These are phyloP conservation scores for Cyclotella cryptica DNA, from an alignment of 108 stramenopile genomes.

Conservation along the genomic window DNA sequence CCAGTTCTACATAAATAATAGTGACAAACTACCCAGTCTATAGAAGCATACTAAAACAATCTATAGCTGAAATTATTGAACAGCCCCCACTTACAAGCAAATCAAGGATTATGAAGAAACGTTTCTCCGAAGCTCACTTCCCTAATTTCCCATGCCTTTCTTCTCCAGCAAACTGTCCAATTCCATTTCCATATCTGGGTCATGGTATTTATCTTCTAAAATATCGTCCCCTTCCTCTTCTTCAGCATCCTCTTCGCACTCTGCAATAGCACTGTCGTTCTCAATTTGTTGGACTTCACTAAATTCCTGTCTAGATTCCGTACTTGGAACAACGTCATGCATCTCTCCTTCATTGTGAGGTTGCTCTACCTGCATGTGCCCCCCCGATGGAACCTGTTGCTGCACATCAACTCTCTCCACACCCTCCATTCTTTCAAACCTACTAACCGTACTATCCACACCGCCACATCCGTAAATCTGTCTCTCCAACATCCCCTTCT, in stretches of 20 bases:
- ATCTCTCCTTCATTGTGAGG: neutral
- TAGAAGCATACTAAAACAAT: no score
- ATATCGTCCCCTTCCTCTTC: constrained; percentile 30
- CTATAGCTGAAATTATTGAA: no score
- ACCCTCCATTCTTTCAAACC: constrained; percentile 11
- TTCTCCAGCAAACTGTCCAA: constrained; percentile 37
- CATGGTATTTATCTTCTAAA: constrained; percentile 35
- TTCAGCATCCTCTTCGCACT: constrained; percentile 26
- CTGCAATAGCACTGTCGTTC: neutral
- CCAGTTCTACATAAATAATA: neutral
- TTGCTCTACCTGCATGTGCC: neutral
- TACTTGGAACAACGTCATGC: neutral
- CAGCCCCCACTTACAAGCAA: no score
- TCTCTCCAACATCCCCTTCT: constrained; percentile 50
- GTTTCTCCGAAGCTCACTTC: no score
- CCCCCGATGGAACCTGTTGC: neutral
- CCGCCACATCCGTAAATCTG: constrained; percentile 15
- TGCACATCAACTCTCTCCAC: neutral
- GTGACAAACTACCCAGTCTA: no score
- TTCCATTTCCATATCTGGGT: constrained; percentile 49
- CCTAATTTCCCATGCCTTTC: constrained; percentile 6
- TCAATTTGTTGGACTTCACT: constrained; percentile 3
- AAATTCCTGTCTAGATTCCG: neutral
- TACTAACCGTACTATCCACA: neutral
- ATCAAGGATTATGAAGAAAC: no score